Evolutionary conservation across 768 basidiomycete genomes (phyloP).

Genomic region (Serendipita sp.): DNA sequence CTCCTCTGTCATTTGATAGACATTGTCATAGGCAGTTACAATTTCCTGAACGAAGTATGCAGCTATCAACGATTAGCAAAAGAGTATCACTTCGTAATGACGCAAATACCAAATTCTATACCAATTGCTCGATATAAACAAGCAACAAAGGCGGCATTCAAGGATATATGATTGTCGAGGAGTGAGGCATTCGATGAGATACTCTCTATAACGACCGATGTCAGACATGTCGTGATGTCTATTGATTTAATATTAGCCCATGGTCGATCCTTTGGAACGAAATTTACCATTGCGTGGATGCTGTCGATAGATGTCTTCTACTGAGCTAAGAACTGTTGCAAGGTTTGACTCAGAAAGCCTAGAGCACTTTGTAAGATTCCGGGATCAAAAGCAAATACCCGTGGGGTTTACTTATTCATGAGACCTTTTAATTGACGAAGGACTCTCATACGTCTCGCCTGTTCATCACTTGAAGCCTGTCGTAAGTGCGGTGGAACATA

Average conservation of each 20-base stretch:
- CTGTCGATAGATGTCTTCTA: conserved; percentile 64
- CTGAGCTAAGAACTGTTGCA: conserved; percentile 46
- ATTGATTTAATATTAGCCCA: neutral
- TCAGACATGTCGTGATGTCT: conserved; percentile 75
- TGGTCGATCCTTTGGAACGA: neutral
- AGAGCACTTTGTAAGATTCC: neutral
- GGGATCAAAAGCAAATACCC: neutral
- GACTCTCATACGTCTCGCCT: conserved; percentile 30
- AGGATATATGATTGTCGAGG: conserved; percentile 76
- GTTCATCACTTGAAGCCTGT: conserved; percentile 26
- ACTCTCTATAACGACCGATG: conserved; percentile 57
- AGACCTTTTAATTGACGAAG: conserved; percentile 69
- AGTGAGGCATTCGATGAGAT: conserved; percentile 67
- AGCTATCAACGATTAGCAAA: conserved; percentile 27
- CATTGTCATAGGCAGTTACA: conserved; percentile 47
- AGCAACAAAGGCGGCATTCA: conserved; percentile 74
- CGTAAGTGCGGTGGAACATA: conserved; percentile 80
- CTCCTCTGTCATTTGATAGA: conserved; percentile 8
- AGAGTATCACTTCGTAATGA: neutral
- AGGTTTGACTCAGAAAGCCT: conserved; percentile 90
- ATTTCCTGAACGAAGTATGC: conserved; percentile 69
- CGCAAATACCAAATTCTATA: conserved; percentile 71
- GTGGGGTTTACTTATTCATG: conserved; percentile 51
- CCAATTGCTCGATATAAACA: conserved; percentile 68
- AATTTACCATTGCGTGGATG: conserved; percentile 58